These are phyloP conservation scores for Colletotrichum coccodes DNA, from an alignment of 2,329 filamentous ascomycete genomes.

Conservation along the genomic window DNA sequence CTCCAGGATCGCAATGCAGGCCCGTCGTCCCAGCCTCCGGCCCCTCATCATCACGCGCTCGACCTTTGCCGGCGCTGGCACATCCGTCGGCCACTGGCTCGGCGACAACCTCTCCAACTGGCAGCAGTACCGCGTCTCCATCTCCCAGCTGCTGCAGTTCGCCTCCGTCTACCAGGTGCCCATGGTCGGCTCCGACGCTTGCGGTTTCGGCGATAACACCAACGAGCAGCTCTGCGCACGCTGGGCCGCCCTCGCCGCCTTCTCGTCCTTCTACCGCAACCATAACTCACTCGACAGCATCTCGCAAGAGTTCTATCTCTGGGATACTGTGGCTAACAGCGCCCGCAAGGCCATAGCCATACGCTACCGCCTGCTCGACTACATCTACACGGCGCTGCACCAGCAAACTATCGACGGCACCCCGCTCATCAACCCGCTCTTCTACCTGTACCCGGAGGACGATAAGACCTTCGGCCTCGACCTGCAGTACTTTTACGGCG, in stretches of 20 bases:
- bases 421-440: conserved; percentile 76
- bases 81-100: conserved; percentile 70
- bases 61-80: conserved; percentile 78
- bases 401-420: conserved; percentile 68
- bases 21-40: conserved; percentile 69
- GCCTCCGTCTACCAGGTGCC: conserved; percentile 73
- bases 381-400: conserved; percentile 79
- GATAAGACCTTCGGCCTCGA: conserved; percentile 56
- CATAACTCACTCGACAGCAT: conserved; percentile 63
- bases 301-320: conserved; percentile 76
- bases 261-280: conserved; percentile 78
- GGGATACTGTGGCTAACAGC: conserved; percentile 70
- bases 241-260: conserved; percentile 77
- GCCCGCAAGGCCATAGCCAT: conserved; percentile 76
- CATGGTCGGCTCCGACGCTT: conserved; percentile 79
- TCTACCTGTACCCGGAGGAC: conserved; percentile 74
- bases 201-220: conserved; percentile 76
- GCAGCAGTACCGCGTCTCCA: conserved; percentile 59
- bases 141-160: conserved; percentile 31
- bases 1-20: conserved; percentile 73
- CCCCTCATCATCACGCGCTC: conserved; percentile 80
- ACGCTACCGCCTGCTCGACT: conserved; percentile 84
- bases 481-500: conserved; percentile 62
- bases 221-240: conserved; percentile 73
- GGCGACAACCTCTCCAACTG: conserved; percentile 67